These are phyloP conservation scores for Closterium sp. DNA, from an alignment of 139 green algal genomes.

Conservation along the genomic window DNA sequence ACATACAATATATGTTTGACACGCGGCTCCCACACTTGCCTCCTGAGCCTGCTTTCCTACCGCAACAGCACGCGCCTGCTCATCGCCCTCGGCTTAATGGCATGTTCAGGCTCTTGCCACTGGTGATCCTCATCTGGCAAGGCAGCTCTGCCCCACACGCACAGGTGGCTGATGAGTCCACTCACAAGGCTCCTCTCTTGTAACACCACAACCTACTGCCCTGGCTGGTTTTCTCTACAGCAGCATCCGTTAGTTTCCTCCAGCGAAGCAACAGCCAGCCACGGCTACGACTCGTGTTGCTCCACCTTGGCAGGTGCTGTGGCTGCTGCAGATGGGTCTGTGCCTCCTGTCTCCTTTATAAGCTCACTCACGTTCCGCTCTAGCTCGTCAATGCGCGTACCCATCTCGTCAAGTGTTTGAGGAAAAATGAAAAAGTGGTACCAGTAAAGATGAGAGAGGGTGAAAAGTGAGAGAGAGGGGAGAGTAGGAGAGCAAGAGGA, in stretches of 20 bases:
- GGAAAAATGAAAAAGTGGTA: neutral
- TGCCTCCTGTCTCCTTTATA: neutral
- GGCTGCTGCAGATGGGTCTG: neutral
- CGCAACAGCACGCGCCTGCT: too few species aligned
- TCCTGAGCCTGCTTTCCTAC: too few species aligned
- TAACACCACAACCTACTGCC: neutral
- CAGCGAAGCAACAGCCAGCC: neutral
- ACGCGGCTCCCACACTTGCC: too few species aligned
- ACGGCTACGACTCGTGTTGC: neutral
- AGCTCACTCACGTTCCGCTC: constrained; percentile 1
- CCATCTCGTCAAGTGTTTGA: neutral
- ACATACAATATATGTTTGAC: too few species aligned
- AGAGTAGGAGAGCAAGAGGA: neutral
- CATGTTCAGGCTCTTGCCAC: too few species aligned
- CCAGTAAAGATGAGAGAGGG: neutral
- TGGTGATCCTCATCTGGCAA: too few species aligned
- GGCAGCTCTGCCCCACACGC: too few species aligned
- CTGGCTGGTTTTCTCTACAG: neutral
- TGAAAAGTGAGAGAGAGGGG: neutral
- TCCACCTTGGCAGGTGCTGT: neutral
- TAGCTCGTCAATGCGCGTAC: constrained; percentile 4
- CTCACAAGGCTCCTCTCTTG: neutral
- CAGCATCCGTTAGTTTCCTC: neutral
- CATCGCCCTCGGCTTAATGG: too few species aligned
- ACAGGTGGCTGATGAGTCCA: neutral